Conservation (phyloP, 2,329 filamentous ascomycete genomes). For the Neofusicoccum cordaticola region DNA sequence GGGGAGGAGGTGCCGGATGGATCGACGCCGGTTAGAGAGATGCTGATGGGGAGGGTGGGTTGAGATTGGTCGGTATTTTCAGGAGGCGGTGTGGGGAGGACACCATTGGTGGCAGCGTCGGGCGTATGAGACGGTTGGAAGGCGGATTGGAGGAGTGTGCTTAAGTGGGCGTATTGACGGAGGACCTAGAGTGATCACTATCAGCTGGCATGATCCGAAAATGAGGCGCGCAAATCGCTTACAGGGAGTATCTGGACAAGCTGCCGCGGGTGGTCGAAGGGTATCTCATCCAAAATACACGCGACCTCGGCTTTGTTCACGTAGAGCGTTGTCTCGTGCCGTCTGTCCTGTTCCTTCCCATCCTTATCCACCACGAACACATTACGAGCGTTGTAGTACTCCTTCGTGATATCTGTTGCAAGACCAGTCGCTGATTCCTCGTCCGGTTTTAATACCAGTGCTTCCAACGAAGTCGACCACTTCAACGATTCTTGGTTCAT, state of each 20-base stretch:
- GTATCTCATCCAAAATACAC: conserved; percentile 63
- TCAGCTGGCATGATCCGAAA: conserved; percentile 5
- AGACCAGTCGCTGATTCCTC: conserved; percentile 54
- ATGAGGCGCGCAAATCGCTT: background rate
- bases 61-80: conserved; percentile 8
- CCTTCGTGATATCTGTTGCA: conserved; percentile 40
- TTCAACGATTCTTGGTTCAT: conserved; percentile 55
- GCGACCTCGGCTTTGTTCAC: conserved; percentile 73
- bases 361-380: conserved; percentile 40
- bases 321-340: conserved; percentile 60
- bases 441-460: conserved; percentile 53
- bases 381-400: conserved; percentile 50
- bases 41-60: conserved; percentile 14
- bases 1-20: conserved; percentile 18
- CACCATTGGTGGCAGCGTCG: conserved; percentile 1
- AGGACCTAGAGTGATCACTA: conserved; percentile 39
- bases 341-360: conserved; percentile 25
- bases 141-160: conserved; percentile 60
- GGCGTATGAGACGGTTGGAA: conserved; percentile 46
- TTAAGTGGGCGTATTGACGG: conserved; percentile 72
- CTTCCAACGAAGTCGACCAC: conserved; percentile 42
- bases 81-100: conserved; percentile 29
- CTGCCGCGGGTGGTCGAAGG: conserved; percentile 76
- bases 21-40: conserved; percentile 10
- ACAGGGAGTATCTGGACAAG: conserved; percentile 69